phyloP scores from a whole-genome alignment of 2,329 filamentous ascomycete species.

The Microsporum audouinii region DNA sequence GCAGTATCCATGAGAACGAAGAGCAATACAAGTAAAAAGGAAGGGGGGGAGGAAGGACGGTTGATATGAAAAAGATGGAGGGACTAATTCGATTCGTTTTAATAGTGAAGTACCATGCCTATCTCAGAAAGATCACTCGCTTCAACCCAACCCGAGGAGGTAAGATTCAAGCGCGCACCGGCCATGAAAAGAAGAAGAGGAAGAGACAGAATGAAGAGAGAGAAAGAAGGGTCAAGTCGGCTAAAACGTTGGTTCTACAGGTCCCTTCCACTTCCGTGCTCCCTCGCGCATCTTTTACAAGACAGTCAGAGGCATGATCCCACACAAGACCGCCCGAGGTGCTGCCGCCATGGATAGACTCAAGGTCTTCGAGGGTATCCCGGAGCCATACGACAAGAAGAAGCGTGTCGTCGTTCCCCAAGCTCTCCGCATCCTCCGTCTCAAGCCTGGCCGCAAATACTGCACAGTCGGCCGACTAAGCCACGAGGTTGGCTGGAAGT shows the following conservation, averaged over 20 bases:
- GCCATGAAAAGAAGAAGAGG: neutral
- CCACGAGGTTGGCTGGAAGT: slow-evolving; percentile 99
- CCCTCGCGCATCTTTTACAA: slow-evolving; percentile 99
- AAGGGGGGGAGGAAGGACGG: neutral
- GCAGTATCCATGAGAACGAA: neutral
- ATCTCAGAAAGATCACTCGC: slow-evolving; percentile 99
- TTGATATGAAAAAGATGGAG: neutral
- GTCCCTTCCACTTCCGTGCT: slow-evolving; percentile 99
- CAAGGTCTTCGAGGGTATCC: slow-evolving; percentile 99
- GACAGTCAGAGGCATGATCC: slow-evolving; percentile 99
- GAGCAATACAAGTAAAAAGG: neutral
- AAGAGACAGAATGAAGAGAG: neutral
- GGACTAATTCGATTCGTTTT: slow-evolving; percentile 14
- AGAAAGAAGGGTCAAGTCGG: neutral
- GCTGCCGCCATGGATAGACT: slow-evolving; percentile 93
- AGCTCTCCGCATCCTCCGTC: slow-evolving; percentile 86
- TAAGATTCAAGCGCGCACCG: slow-evolving; percentile 39
- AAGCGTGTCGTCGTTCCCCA: slow-evolving; percentile 99
- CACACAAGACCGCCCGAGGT: slow-evolving; percentile 98
- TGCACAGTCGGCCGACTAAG: slow-evolving; percentile 96
- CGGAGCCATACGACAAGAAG: slow-evolving; percentile 98
- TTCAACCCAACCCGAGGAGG: slow-evolving; percentile 99
- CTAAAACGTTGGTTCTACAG: slow-evolving; percentile 34
- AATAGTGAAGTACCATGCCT: slow-evolving; percentile 99
- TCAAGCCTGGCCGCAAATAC: slow-evolving; percentile 99